These are phyloP conservation scores for Trapa incisa DNA, from an alignment of 345 rosid species.

Conservation along the genomic window DNA sequence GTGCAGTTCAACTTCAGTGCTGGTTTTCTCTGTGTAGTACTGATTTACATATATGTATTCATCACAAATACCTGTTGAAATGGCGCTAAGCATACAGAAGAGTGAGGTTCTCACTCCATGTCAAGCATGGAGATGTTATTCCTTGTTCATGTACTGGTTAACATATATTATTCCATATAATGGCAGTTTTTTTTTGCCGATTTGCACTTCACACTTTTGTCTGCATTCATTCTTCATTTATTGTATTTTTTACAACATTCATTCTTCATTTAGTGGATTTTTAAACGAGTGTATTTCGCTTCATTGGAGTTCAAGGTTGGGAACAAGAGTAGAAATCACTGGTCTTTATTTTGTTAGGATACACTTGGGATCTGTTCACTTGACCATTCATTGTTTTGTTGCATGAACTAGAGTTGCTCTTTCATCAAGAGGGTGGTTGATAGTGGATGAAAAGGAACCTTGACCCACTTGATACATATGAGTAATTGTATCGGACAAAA, in stretches of 20 bases:
- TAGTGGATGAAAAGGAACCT: too few species aligned
- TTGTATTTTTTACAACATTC: too few species aligned
- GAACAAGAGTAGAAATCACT: background rate
- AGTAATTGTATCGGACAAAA: too few species aligned
- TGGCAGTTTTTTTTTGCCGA: background rate
- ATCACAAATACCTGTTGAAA: background rate
- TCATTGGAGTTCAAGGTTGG: background rate
- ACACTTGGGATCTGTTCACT: too few species aligned
- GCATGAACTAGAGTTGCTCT: too few species aligned
- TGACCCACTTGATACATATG: too few species aligned
- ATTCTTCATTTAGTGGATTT: background rate
- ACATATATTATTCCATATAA: background rate
- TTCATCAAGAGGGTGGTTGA: too few species aligned
- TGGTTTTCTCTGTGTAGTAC: background rate
- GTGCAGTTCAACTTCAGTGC: background rate
- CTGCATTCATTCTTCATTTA: background rate
- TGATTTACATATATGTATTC: background rate
- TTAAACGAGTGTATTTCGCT: background rate
- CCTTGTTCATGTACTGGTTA: background rate
- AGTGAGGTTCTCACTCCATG: background rate
- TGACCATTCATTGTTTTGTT: too few species aligned
- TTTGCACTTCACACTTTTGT: background rate
- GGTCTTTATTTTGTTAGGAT: background rate
- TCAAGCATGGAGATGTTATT: background rate
- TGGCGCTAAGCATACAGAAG: background rate